These are phyloP conservation scores for Sugiyamaella smithiae DNA, from an alignment of 805 yeast species.

Conservation along the genomic window DNA sequence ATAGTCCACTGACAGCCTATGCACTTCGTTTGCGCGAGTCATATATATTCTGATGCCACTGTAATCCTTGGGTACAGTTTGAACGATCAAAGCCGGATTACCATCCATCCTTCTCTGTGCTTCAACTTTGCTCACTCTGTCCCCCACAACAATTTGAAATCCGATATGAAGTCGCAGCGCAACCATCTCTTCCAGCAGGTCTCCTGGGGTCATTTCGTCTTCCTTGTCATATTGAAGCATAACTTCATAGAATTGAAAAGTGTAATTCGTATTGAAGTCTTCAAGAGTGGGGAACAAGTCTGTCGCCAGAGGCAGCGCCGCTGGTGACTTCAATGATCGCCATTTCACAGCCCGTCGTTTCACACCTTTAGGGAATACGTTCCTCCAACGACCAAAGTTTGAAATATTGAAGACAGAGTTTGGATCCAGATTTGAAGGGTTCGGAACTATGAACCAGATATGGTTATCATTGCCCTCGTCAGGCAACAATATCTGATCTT, in stretches of 20 bases:
- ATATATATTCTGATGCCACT: constrained; percentile 67
- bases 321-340: constrained; percentile 92
- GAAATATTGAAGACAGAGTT: constrained; percentile 53
- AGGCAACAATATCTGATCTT: background rate
- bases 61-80: constrained; percentile 47
- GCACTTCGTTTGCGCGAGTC: constrained; percentile 79
- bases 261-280: constrained; percentile 69
- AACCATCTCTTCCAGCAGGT: constrained; percentile 81
- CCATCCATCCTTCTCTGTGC: constrained; percentile 54
- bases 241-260: constrained; percentile 81
- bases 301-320: constrained; percentile 81
- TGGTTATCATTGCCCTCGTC: constrained; percentile 19
- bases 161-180: constrained; percentile 79
- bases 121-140: constrained; percentile 64
- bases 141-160: constrained; percentile 83
- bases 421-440: constrained; percentile 71
- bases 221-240: constrained; percentile 59
- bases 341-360: constrained; percentile 75
- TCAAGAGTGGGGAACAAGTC: constrained; percentile 68
- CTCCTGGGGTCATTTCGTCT: constrained; percentile 50
- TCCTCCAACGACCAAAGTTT: constrained; percentile 85
- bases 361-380: constrained; percentile 75
- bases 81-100: constrained; percentile 51
- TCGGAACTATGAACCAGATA: constrained; percentile 63
- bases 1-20: constrained; percentile 71